phyloP scores from a whole-genome alignment of 2,329 filamentous ascomycete species.

The Phialophora verrucosa region DNA sequence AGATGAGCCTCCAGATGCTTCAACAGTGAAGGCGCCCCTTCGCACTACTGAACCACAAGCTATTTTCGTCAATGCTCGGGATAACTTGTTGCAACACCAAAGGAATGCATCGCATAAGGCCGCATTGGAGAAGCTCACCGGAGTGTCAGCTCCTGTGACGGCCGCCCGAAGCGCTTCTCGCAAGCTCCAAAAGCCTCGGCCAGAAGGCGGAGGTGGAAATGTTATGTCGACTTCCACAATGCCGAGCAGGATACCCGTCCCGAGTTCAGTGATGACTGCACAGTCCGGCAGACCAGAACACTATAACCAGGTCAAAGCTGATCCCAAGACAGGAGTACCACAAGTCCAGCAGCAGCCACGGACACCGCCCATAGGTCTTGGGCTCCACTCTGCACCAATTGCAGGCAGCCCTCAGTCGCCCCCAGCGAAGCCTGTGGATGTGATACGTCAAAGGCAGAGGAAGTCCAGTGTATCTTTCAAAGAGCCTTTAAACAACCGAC shows the following conservation, averaged over 20 bases:
- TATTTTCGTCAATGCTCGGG: constrained; percentile 7
- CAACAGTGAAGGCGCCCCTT: neutral
- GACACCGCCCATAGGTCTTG: constrained; percentile 28
- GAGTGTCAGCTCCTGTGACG: constrained; percentile 23
- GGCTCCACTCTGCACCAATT: constrained; percentile 34
- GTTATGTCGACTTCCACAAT: constrained; percentile 8
- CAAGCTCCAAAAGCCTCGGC: constrained; percentile 33
- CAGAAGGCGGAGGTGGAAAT: constrained; percentile 3
- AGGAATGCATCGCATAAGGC: constrained; percentile 40
- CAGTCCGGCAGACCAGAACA: constrained; percentile 11
- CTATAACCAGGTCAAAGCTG: constrained; percentile 7
- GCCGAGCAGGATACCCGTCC: constrained; percentile 32
- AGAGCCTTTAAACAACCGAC: constrained; percentile 53
- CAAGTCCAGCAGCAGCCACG: constrained; percentile 22
- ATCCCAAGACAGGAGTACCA: constrained; percentile 3
- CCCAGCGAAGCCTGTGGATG: constrained; percentile 30
- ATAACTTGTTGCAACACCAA: constrained; percentile 28
- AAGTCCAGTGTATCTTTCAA: constrained; percentile 54
- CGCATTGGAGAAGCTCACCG: constrained; percentile 38
- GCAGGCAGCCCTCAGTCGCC: constrained; percentile 36
- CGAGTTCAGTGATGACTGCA: constrained; percentile 13
- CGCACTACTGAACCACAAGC: constrained; percentile 6
- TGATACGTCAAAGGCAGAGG: constrained; percentile 35
- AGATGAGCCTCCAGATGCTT: neutral
- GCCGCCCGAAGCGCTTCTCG: constrained; percentile 28